Evolutionary conservation across 169 alveolate species (phyloP).

Genomic region (Eimeria necatrix): DNA sequence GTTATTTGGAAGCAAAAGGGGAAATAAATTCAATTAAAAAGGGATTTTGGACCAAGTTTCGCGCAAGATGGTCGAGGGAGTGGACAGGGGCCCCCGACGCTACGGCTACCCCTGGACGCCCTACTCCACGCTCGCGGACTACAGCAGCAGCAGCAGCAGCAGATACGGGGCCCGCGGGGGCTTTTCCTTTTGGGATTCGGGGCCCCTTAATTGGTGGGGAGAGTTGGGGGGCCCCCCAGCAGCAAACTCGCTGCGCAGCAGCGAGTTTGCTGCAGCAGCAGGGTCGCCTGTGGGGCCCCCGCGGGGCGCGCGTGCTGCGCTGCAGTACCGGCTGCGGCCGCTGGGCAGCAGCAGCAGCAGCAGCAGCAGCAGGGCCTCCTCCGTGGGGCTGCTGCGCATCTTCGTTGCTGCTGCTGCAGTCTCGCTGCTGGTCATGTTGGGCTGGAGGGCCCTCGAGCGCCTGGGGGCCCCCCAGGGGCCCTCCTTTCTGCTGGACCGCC

Average conservation of each 20-base stretch:
- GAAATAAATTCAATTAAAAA: too few species aligned
- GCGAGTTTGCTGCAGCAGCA: not conserved
- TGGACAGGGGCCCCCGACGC: too few species aligned
- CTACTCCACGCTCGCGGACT: too few species aligned
- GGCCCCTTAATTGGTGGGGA: not conserved
- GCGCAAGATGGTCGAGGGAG: too few species aligned
- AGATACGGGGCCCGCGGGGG: too few species aligned
- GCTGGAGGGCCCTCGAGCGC: not conserved
- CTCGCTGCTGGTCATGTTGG: not conserved
- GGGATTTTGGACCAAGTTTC: too few species aligned
- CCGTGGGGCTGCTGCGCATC: not conserved
- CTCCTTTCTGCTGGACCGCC: not conserved
- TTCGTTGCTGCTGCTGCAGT: not conserved
- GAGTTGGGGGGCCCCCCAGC: too few species aligned
- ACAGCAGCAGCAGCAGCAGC: too few species aligned
- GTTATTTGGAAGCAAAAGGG: too few species aligned
- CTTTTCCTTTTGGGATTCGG: not conserved
- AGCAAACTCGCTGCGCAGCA: not conserved
- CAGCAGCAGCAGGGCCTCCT: not conserved
- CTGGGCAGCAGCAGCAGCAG: constrained; percentile 2
- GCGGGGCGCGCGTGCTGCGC: not conserved
- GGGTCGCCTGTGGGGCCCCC: not conserved
- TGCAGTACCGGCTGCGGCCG: not conserved
- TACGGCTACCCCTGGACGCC: too few species aligned
- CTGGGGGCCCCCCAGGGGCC: not conserved